phyloP scores from a whole-genome alignment of 768 basidiomycete species.

The Trametes cubensis region DNA sequence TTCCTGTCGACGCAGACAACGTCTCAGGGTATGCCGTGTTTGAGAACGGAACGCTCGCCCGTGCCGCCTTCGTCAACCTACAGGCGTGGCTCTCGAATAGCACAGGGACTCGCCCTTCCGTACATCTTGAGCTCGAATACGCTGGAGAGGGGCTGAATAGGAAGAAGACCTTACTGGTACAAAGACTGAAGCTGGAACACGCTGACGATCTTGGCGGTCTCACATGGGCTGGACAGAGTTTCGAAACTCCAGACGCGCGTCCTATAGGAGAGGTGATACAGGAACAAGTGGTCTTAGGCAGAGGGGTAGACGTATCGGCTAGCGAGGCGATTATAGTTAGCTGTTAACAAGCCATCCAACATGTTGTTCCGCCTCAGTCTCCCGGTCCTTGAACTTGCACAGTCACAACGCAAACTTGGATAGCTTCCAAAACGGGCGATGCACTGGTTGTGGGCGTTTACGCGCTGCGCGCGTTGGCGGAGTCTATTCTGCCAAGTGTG shows the following conservation, averaged over 20 bases:
- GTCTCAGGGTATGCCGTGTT: slow-evolving; percentile 67
- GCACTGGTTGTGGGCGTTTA: too few species aligned
- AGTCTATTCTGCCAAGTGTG: too few species aligned
- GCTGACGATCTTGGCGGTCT: slow-evolving; percentile 32
- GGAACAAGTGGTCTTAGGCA: slow-evolving; percentile 23
- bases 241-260: slow-evolving; percentile 27
- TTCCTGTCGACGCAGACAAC: slow-evolving; percentile 47
- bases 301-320: slow-evolving; percentile 28
- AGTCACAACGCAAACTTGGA: too few species aligned
- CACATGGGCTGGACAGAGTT: slow-evolving; percentile 34
- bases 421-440: too few species aligned
- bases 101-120: slow-evolving; percentile 39
- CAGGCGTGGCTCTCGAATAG: slow-evolving; percentile 45
- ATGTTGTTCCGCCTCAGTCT: too few species aligned
- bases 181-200: slow-evolving; percentile 29
- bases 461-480: too few species aligned
- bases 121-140: slow-evolving; percentile 48
- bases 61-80: slow-evolving; percentile 63
- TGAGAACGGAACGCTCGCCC: slow-evolving; percentile 45
- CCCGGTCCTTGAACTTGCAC: too few species aligned
- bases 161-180: slow-evolving; percentile 7
- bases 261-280: slow-evolving; percentile 22
- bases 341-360: too few species aligned
- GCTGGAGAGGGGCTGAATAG: slow-evolving; percentile 1
- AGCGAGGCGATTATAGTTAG: slow-evolving; percentile 31